Conservation (phyloP, 1,284 basidiomycete genomes). For the Ganoderma lingzhi region DNA sequence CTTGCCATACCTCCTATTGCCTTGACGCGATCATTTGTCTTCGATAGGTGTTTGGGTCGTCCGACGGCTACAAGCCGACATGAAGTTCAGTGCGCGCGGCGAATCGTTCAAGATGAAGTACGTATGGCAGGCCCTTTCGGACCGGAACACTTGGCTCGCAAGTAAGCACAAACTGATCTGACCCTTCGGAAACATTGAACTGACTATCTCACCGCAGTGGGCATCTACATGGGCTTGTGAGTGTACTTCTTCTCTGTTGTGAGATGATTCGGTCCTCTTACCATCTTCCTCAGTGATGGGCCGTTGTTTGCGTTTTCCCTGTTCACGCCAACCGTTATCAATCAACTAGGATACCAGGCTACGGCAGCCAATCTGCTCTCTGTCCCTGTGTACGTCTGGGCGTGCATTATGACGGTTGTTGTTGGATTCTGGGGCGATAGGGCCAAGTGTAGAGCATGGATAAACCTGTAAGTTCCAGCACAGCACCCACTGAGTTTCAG, state of each 20-base stretch:
- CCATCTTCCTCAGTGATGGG: conserved; percentile 45
- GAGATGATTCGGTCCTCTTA: neutral
- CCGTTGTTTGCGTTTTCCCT: conserved; percentile 64
- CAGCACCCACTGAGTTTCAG: neutral
- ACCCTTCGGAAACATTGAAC: neutral
- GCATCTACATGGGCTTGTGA: conserved; percentile 57
- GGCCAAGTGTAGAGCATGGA: conserved; percentile 51
- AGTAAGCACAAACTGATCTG: conserved; percentile 40
- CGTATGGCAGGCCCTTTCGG: conserved; percentile 54
- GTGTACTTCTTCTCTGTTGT: conserved; percentile 11
- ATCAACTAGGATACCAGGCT: conserved; percentile 56
- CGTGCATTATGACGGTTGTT: conserved; percentile 56
- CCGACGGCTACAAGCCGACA: conserved; percentile 55
- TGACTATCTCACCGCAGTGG: conserved; percentile 43
- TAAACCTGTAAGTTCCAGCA: conserved; percentile 52
- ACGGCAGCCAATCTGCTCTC: conserved; percentile 61
- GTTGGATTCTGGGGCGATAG: conserved; percentile 60
- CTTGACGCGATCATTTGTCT: neutral
- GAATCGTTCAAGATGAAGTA: conserved; percentile 55
- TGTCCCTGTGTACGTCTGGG: conserved; percentile 60
- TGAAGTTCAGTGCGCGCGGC: conserved; percentile 56
- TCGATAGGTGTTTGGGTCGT: conserved; percentile 53
- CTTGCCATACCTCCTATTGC: neutral
- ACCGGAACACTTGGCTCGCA: conserved; percentile 62
- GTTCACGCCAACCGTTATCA: conserved; percentile 64